Base-by-base conservation (phyloP, 495 filamentous ascomycete species). In the Acidomyces sp. region DNA sequence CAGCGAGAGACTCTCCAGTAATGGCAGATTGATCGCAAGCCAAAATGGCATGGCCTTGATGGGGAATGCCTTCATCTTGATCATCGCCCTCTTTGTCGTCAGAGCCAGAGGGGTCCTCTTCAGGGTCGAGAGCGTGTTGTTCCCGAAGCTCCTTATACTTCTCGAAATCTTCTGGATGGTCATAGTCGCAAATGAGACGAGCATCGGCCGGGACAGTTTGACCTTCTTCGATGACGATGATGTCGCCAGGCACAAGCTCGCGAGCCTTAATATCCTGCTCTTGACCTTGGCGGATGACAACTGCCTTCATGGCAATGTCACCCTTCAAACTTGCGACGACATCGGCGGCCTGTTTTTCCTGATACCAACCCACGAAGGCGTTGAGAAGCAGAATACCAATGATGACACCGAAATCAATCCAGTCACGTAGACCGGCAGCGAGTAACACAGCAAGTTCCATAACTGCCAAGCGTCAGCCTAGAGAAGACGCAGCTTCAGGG, bases 301-400 rank as follows among this genome's bases (percentile, higher is more conserved):
- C 63, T 37, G 78, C 74, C 59, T 72, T 77, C 77, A 87, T 80
- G 45, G 82, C 81, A 58, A 87, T 87, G 53, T 85, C 80, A 67
- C 82, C 82, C 65, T 84, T 85, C 29, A 87, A 64, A 43, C 66
- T 73, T 41, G 80, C 79, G 45, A 87, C 82, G 52, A 87, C 79
- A 60, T 87, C 82, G 45, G 79, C 81, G 45, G 82, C 82, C 64
- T 84, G 79, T 64, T 84, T 85, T 61, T 87, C 82, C 60, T 87
- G 81, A 60, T 85, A 87, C 73, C 80, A 87, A 65, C 81, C 81
- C 57, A 85, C 81, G 35, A 67, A 59, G n/a, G 82, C 82, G 65
- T 87, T 87, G 43, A 87, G 76, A 48, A 77, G 63, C 21, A 86
- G 59, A 49, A 86, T 85, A 57, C 76, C 81, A 43, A 81, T 77